Conservation (phyloP, 2,329 filamentous ascomycete species). For the Penicillium sp. region DNA sequence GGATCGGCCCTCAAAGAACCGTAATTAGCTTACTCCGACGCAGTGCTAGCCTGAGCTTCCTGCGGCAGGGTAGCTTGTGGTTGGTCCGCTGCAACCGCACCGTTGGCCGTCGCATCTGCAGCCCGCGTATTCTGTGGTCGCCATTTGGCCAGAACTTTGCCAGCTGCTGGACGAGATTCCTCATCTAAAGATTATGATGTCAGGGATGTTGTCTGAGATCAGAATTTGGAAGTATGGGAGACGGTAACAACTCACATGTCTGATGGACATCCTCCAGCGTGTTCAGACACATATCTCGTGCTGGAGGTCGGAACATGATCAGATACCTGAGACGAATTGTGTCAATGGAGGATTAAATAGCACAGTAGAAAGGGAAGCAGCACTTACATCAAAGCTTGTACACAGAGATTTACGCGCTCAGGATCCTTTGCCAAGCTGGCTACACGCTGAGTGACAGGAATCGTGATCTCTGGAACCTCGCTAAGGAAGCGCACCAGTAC, state of each 20-base stretch:
- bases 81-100: conserved; percentile 4
- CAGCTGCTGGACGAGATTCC: conserved; percentile 48
- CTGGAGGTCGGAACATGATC: conserved; percentile 59
- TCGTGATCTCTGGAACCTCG: conserved; percentile 79
- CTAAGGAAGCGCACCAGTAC: conserved; percentile 86
- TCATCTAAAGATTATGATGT: conserved; percentile 36
- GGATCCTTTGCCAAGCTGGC: conserved; percentile 62
- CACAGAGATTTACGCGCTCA: conserved; percentile 59
- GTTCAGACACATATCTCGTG: conserved; percentile 56
- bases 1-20: too few relatives aligned
- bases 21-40: conserved; percentile 10
- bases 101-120: conserved; percentile 14
- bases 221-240: not conserved
- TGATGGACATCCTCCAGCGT: conserved; percentile 58
- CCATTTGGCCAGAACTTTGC: conserved; percentile 56
- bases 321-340: conserved; percentile 46
- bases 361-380: not conserved
- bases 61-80: conserved; percentile 9
- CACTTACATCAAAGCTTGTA: conserved; percentile 56
- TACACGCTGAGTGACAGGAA: conserved; percentile 69
- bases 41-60: conserved; percentile 8
- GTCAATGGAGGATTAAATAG: conserved; percentile 6
- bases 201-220: too few relatives aligned
- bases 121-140: conserved; percentile 46
- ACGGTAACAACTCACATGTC: conserved; percentile 43